These are phyloP conservation scores for Nigrospora oryzae DNA, from an alignment of 2,329 filamentous ascomycete species.

Conservation along the genomic window DNA sequence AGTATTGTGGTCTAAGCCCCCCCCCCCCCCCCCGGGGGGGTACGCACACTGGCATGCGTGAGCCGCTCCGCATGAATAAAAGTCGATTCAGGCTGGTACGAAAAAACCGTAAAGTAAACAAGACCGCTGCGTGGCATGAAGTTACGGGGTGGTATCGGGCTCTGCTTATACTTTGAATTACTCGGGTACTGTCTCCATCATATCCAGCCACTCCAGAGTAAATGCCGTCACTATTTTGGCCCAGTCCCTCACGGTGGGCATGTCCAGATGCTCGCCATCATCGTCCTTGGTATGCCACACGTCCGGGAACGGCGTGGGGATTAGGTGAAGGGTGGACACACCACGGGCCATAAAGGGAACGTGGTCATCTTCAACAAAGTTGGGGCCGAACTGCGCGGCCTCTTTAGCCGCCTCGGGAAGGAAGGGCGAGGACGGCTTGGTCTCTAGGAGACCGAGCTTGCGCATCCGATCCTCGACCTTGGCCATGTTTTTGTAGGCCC, in stretches of 20 bases:
- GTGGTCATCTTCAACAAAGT: slow-evolving; percentile 62
- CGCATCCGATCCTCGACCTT: slow-evolving; percentile 57
- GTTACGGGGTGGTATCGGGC: too few relatives aligned
- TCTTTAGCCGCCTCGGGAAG: slow-evolving; percentile 45
- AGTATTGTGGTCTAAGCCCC: too few relatives aligned
- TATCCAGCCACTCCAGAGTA: slow-evolving; percentile 70
- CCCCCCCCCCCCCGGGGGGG: too few relatives aligned
- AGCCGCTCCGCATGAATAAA: too few relatives aligned
- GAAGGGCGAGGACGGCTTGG: slow-evolving; percentile 33
- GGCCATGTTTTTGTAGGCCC: slow-evolving; percentile 67
- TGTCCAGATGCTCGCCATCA: slow-evolving; percentile 65
- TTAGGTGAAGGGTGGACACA: slow-evolving; percentile 68
- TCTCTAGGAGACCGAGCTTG: slow-evolving; percentile 41
- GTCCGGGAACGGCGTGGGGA: slow-evolving; percentile 59
- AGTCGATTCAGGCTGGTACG: too few relatives aligned
- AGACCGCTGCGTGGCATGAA: too few relatives aligned
- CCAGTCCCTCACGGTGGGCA: slow-evolving; percentile 69
- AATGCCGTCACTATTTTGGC: slow-evolving; percentile 64
- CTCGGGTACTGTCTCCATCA: slow-evolving; percentile 33
- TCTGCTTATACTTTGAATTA: neutral
- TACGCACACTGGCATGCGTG: too few relatives aligned
- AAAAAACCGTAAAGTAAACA: too few relatives aligned
- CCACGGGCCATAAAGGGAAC: slow-evolving; percentile 68
- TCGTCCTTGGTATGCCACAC: slow-evolving; percentile 69
- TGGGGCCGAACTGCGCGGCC: slow-evolving; percentile 20